phyloP scores from a whole-genome alignment of 768 basidiomycete species.

The Podaxis sp. region DNA sequence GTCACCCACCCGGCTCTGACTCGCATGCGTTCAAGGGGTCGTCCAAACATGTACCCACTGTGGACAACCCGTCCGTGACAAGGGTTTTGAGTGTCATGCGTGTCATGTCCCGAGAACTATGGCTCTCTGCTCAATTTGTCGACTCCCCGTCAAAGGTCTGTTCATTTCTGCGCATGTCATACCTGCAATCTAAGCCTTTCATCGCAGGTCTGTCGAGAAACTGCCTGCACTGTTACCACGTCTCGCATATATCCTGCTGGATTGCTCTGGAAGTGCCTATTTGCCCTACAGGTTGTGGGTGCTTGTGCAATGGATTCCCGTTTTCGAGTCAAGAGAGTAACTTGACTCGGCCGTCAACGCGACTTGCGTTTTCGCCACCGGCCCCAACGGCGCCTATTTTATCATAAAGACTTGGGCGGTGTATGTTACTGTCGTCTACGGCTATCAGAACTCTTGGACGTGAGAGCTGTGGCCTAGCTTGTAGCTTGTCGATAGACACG shows the following conservation, averaged over 20 bases:
- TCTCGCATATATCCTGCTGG: constrained; percentile 70
- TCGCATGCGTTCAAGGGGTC: constrained; percentile 35
- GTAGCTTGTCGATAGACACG: too few relatives aligned
- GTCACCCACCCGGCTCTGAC: background rate
- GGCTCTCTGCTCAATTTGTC: constrained; percentile 68
- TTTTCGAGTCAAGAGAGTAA: constrained; percentile 22
- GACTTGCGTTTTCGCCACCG: constrained; percentile 29
- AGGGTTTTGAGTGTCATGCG: constrained; percentile 38
- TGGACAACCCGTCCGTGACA: constrained; percentile 29
- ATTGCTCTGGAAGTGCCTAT: constrained; percentile 44
- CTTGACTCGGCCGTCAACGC: constrained; percentile 31
- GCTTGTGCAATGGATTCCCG: constrained; percentile 44
- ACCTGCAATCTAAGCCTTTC: constrained; percentile 7
- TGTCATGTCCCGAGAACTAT: constrained; percentile 44
- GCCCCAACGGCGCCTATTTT: background rate
- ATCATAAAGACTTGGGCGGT: background rate
- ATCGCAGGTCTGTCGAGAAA: constrained; percentile 57
- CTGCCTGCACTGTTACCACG: constrained; percentile 62
- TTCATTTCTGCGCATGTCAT: background rate
- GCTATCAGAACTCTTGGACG: too few relatives aligned
- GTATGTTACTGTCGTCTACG: too few relatives aligned
- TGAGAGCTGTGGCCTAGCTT: too few relatives aligned
- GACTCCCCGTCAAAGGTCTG: constrained; percentile 73
- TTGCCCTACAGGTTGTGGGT: constrained; percentile 72
- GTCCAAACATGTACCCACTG: constrained; percentile 44